phyloP scores from a whole-genome alignment of 148 eudicot species.

The Suaeda aralocaspica region DNA sequence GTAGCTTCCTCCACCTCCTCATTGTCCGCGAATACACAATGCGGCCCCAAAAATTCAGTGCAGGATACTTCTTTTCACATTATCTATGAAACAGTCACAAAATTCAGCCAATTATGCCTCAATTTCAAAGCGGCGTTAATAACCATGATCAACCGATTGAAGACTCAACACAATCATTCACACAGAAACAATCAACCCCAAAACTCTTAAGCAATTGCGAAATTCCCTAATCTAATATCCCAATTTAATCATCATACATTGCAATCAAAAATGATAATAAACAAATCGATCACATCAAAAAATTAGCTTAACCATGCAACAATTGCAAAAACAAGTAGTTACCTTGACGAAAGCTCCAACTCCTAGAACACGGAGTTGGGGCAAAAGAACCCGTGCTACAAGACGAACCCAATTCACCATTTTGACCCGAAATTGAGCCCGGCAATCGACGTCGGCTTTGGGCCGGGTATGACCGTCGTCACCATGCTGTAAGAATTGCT shows the following conservation, averaged over 20 bases:
- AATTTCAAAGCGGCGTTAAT: too few species aligned
- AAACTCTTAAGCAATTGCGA: too few species aligned
- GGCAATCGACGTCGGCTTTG: constrained; percentile 51
- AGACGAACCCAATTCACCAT: constrained; percentile 14
- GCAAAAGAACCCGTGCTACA: constrained; percentile 10
- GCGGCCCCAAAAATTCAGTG: constrained; percentile 56
- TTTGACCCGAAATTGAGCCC: constrained; percentile 26
- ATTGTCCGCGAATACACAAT: constrained; percentile 55
- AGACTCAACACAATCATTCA: too few species aligned
- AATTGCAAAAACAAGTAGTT: constrained; percentile 6
- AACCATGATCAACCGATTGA: too few species aligned
- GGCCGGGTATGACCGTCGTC: constrained; percentile 18
- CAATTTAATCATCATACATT: too few species aligned
- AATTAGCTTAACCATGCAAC: not conserved
- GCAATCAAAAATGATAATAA: too few species aligned
- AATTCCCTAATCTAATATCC: too few species aligned
- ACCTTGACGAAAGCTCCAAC: constrained; percentile 23
- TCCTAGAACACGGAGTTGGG: constrained; percentile 25
- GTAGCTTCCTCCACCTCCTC: constrained; percentile 73
- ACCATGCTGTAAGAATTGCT: not conserved
- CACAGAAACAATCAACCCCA: too few species aligned
- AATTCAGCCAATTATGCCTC: not conserved
- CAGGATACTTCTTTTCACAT: constrained; percentile 40
- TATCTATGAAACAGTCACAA: constrained; percentile 26
- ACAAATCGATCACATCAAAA: too few species aligned